These are phyloP conservation scores for Septoria petroselini DNA, from an alignment of 2,329 filamentous ascomycete genomes.

Conservation along the genomic window DNA sequence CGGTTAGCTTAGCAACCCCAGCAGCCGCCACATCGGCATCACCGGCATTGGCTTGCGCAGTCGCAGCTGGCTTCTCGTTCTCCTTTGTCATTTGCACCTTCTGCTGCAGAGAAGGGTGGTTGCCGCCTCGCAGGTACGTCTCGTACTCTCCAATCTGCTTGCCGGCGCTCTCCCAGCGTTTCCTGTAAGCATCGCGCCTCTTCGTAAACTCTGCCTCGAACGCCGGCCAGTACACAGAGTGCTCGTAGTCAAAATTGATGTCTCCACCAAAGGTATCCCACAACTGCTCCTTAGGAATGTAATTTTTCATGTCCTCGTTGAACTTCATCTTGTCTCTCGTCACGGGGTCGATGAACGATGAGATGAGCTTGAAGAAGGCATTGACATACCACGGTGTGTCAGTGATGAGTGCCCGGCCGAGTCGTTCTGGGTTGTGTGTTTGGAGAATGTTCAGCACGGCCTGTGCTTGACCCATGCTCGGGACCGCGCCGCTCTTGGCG, in stretches of 20 bases:
- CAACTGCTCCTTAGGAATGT: constrained; percentile 78
- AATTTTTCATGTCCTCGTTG: constrained; percentile 83
- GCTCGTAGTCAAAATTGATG: constrained; percentile 88
- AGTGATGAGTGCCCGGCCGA: constrained; percentile 84
- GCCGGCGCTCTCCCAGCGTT: constrained; percentile 76
- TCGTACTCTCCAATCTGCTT: constrained; percentile 83
- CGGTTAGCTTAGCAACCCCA: constrained; percentile 17
- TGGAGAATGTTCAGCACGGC: constrained; percentile 90
- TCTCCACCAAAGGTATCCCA: constrained; percentile 75
- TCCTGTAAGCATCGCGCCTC: constrained; percentile 59
- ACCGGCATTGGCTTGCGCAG: not conserved
- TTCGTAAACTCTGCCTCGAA: constrained; percentile 68
- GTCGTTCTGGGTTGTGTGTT: constrained; percentile 88
- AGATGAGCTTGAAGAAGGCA: constrained; percentile 95
- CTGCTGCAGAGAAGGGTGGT: constrained; percentile 34
- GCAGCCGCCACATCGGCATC: constrained; percentile 15
- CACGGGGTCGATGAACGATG: constrained; percentile 90
- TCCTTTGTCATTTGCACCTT: constrained; percentile 5
- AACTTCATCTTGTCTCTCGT: constrained; percentile 96
- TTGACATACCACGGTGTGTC: constrained; percentile 89
- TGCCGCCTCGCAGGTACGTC: constrained; percentile 75
- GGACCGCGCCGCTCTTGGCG: constrained; percentile 71
- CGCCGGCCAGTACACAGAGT: constrained; percentile 83
- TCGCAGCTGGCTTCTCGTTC: constrained; percentile 3
- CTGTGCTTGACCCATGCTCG: constrained; percentile 70